Percentiles rank a stretch among this genome's conserved stretches.
phyloP scores from a whole-genome alignment of 164 flowering plant genomes.

The Amborella trichopoda region DNA sequence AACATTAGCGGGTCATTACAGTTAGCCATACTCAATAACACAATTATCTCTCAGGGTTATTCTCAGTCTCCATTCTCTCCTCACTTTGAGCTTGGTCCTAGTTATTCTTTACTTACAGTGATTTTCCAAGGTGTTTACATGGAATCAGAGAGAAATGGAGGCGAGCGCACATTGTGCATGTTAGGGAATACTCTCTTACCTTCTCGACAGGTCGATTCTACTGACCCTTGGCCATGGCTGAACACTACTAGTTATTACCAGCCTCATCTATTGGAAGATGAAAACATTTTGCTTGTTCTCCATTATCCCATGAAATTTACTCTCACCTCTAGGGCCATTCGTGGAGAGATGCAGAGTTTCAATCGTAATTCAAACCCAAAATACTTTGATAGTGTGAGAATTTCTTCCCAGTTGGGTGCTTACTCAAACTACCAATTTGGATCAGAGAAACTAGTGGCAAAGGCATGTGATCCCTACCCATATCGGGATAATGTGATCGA shows the following conservation, averaged over 20 bases:
- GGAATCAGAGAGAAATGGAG: slow-evolving; percentile 43
- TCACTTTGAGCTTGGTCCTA: slow-evolving; percentile 39
- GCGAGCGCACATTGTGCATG: slow-evolving; percentile 65
- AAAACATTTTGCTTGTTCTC: slow-evolving; percentile 57
- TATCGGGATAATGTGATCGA: slow-evolving; percentile 26
- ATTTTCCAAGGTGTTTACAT: slow-evolving; percentile 61
- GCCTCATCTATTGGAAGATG: slow-evolving; percentile 60
- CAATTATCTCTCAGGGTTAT: slow-evolving; percentile 14
- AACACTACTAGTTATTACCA: slow-evolving; percentile 23
- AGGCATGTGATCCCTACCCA: slow-evolving; percentile 68
- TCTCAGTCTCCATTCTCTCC: slow-evolving; percentile 13
- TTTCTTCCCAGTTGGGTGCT: slow-evolving; percentile 38
- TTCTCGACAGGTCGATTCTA: slow-evolving; percentile 40
- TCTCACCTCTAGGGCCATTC: slow-evolving; percentile 31
- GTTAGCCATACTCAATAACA: slow-evolving; percentile 34
- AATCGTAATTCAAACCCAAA: slow-evolving; percentile 35
- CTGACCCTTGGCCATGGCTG: slow-evolving; percentile 54
- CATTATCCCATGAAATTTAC: slow-evolving; percentile 45
- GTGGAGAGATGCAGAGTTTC: slow-evolving; percentile 67
- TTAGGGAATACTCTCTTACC: slow-evolving; percentile 63
- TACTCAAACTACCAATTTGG: slow-evolving; percentile 38
- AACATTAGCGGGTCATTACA: slow-evolving; percentile 45
- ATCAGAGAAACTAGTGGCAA: slow-evolving; percentile 39
- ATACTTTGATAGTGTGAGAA: slow-evolving; percentile 56
- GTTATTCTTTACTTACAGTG: slow-evolving; percentile 36